Evolutionary conservation across 345 rosid species (phyloP), one percentile per base, ranked within the genome.

Genomic region (Eutrema heterophyllum): DNA sequence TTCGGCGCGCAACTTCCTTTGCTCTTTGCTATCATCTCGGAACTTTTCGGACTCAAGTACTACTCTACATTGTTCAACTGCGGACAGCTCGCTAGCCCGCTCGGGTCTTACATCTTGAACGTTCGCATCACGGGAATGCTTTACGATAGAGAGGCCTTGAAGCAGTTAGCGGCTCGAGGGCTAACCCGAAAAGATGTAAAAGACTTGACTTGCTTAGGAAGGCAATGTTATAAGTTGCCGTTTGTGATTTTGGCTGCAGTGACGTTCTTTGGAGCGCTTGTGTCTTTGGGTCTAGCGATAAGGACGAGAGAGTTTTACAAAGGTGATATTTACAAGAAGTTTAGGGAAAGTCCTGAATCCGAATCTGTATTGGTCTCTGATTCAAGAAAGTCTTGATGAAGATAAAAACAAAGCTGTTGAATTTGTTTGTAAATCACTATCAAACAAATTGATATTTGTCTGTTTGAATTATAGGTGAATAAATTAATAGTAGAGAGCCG

Each of bases 61-160:
- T 93, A 83, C 87, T 88, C 97, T n/a, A 90, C 97, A 32, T 67
- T 90, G 83, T 93, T 87, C 87, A 90, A 88, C 41, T 93, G 93
- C 61, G 97, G 96, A 15, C 96, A 87, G 51, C 44, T 90, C 27
- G 91, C 96, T 2, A 88, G 91, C 24, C 98, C 98, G n/a, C 81
- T 93, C 0, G 98, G 98, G 0, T 90, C 97, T 0, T 93, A 87
- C 72, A 75, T 93, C 18, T 79, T 93, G 10, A 93, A 90, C 46
- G 98, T 93, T 36, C 84, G 84, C 71, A 74, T 90, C 4, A 86
- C 93, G 0, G 98, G 96, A 15, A 43, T 29, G 67, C 77, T 93
- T 1, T 93, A 93, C 32, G 98, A 93, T 43, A 24, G 77, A 15
- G 88, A 83, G 70, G 97, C 98, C 5, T 0, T 83, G 68, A 88